Conservation (phyloP, 257 asterid genomes). For the Solanum bulbocastanum region DNA sequence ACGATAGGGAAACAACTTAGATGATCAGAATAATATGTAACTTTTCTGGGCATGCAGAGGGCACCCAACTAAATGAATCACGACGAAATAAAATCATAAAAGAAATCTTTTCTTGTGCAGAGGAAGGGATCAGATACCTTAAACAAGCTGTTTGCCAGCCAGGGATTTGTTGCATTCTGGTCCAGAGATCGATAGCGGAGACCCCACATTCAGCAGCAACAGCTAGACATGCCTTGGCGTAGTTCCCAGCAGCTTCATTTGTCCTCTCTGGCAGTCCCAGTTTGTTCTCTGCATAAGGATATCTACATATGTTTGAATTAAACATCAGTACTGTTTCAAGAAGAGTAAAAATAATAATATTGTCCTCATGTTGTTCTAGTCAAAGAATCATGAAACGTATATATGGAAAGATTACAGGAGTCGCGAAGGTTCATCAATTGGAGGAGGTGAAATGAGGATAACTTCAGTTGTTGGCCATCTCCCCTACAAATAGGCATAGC, state of each 20-base stretch:
- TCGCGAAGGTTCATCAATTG: constrained; percentile 66
- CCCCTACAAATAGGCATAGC: constrained; percentile 29
- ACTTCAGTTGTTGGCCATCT: constrained; percentile 62
- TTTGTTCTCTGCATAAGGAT: constrained; percentile 31
- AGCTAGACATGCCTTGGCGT: constrained; percentile 62
- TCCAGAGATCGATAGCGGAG: constrained; percentile 57
- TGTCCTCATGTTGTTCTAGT: background rate
- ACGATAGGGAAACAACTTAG: background rate
- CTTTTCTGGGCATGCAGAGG: background rate
- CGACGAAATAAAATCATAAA: background rate
- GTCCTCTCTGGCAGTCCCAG: constrained; percentile 71
- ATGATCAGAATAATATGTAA: background rate
- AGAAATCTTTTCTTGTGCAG: background rate
- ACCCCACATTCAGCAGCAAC: constrained; percentile 59
- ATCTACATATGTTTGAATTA: constrained; percentile 13
- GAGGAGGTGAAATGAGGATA: constrained; percentile 78
- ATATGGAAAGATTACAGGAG: constrained; percentile 32
- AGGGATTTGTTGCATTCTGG: constrained; percentile 61
- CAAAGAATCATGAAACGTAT: background rate
- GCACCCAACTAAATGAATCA: background rate
- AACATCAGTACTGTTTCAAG: background rate
- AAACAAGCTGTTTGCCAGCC: constrained; percentile 57
- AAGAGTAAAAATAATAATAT: too few relatives aligned
- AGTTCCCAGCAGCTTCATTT: constrained; percentile 61
- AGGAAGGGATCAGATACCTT: constrained; percentile 20